Evolutionary conservation across 2,329 filamentous ascomycete species (phyloP).

Genomic region (Colletotrichum spinosum): DNA sequence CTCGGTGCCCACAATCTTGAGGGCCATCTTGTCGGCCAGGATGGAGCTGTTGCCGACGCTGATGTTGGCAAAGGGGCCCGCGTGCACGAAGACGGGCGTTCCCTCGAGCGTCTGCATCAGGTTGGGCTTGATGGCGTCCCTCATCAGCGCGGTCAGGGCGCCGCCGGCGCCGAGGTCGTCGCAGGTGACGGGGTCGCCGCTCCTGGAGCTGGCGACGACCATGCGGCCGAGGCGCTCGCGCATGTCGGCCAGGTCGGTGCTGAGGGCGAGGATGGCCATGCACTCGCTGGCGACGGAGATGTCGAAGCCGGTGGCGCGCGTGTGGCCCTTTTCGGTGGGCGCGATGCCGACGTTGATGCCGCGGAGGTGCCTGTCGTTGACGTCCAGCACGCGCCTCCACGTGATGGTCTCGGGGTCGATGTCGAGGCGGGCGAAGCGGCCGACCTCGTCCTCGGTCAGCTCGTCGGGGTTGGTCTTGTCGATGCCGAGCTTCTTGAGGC

Average conservation of each 20-base stretch:
- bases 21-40: conserved; percentile 91
- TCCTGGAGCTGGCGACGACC: conserved; percentile 90
- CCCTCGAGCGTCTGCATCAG: conserved; percentile 98
- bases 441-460: conserved; percentile 89
- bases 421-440: conserved; percentile 89
- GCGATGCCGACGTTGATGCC: conserved; percentile 90
- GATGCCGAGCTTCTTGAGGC: conserved; percentile 95
- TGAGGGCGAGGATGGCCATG: conserved; percentile 97
- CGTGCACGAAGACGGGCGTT: conserved; percentile 97
- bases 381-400: conserved; percentile 94
- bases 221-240: conserved; percentile 93
- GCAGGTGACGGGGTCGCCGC: conserved; percentile 92
- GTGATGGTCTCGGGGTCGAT: conserved; percentile 98
- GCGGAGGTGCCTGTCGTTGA: conserved; percentile 94
- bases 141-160: conserved; percentile 94
- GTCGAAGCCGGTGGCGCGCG: conserved; percentile 92
- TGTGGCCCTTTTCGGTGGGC: conserved; percentile 89
- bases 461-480: conserved; percentile 94
- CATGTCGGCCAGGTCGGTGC: conserved; percentile 88
- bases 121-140: conserved; percentile 98
- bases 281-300: conserved; percentile 98
- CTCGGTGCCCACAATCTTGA: conserved; percentile 96
- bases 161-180: conserved; percentile 95
- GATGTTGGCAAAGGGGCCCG: conserved; percentile 98
- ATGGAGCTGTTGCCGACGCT: conserved; percentile 97